Conservation (phyloP, 176 grass and related monocot genomes). For the Avena atlantica region DNA sequence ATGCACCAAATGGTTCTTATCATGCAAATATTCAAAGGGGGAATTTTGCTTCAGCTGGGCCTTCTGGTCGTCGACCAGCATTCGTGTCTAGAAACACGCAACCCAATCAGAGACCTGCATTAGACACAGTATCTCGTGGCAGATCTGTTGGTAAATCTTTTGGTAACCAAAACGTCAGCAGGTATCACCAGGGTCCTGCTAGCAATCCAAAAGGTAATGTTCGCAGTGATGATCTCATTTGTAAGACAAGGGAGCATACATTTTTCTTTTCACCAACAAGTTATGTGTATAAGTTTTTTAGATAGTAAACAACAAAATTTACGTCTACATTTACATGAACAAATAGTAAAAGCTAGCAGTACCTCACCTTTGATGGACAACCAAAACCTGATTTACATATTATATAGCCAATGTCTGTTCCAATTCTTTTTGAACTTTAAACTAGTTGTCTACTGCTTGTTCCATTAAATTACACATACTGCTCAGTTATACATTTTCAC, state of each 20-base stretch:
- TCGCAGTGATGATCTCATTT: background rate
- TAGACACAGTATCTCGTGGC: slow-evolving; percentile 43
- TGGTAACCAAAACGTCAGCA: slow-evolving; percentile 50
- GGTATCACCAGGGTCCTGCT: slow-evolving; percentile 50
- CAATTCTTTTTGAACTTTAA: slow-evolving; percentile 12
- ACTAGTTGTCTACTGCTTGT: background rate
- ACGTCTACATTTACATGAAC: slow-evolving; percentile 1
- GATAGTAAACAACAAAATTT: background rate
- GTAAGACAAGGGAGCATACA: background rate
- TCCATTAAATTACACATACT: background rate
- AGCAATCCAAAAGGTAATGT: slow-evolving; percentile 68
- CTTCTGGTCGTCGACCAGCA: slow-evolving; percentile 44
- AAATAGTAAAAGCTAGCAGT: background rate
- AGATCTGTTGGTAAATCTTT: slow-evolving; percentile 54
- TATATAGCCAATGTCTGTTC: background rate
- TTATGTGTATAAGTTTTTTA: slow-evolving; percentile 1
- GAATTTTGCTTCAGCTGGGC: slow-evolving; percentile 36
- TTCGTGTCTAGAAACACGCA: slow-evolving; percentile 57
- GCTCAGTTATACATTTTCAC: background rate
- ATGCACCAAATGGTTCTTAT: slow-evolving; percentile 41
- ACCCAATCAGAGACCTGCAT: slow-evolving; percentile 46
- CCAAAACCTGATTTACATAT: background rate
- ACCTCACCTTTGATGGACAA: background rate
- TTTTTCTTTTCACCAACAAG: background rate
- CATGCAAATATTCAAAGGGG: slow-evolving; percentile 52